A percentile compares a stretch with the other conserved stretches of the same genome.
Conservation (phyloP, 495 filamentous ascomycete species). For the Penicillium tannophilum region DNA sequence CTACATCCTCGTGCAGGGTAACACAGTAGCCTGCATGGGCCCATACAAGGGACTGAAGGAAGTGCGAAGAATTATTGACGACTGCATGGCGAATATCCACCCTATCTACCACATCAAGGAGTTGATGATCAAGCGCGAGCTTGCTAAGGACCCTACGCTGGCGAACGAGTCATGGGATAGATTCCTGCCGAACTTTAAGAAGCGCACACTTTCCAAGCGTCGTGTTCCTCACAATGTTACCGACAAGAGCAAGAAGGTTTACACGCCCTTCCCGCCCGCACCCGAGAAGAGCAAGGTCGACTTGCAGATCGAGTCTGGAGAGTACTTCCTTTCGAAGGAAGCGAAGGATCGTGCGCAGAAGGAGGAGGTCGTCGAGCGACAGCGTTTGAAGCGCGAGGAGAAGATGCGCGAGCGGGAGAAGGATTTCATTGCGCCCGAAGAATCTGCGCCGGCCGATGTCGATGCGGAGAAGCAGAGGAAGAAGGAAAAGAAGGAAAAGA, state of each 20-base stretch:
- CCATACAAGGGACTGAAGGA: constrained; percentile 91
- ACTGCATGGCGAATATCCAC: constrained; percentile 96
- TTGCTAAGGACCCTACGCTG: constrained; percentile 92
- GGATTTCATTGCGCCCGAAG: constrained; percentile 84
- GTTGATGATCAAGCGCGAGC: constrained; percentile 97
- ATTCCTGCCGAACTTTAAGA: constrained; percentile 98
- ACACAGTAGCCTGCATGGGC: constrained; percentile 92
- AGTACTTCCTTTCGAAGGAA: constrained; percentile 92
- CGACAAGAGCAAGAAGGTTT: constrained; percentile 92
- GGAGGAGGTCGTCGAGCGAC: constrained; percentile 77
- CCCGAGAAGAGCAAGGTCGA: constrained; percentile 97
- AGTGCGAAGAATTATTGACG: constrained; percentile 84
- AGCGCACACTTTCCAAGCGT: constrained; percentile 84
- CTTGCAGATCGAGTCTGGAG: constrained; percentile 95
- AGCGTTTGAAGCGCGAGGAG: constrained; percentile 82
- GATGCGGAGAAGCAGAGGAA: constrained; percentile 56
- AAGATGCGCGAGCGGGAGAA: constrained; percentile 82
- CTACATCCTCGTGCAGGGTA: constrained; percentile 96
- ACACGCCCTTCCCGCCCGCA: constrained; percentile 77
- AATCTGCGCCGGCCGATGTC: constrained; percentile 54
- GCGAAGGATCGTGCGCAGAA: constrained; percentile 81
- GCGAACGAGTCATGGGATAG: constrained; percentile 90
- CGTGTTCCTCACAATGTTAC: constrained; percentile 80
- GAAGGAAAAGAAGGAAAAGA: constrained; percentile 49
- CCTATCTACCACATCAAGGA: constrained; percentile 96